Base-by-base conservation (phyloP, 306 rosid species). In the Inga leiocalycina region DNA sequence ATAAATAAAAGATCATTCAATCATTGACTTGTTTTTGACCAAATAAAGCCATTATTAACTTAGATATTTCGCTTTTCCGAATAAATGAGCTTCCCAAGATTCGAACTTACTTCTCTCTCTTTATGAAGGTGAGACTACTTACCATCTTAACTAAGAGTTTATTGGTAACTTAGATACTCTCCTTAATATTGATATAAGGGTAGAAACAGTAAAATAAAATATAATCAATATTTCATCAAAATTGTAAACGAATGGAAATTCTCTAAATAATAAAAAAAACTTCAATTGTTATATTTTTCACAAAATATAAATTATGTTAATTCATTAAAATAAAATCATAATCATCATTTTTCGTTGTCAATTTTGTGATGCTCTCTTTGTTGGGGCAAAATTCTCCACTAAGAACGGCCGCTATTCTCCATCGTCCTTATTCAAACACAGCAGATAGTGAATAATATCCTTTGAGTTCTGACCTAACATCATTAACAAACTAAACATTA, bases 361-460 rank as follows among this genome's bases (percentile, higher is more conserved):
- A 35, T 37, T 68, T 72, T 72, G 41, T 22, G 41, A 52, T 34
- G 35, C 51, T 24, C n/a, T 34, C 32, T 0, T 72, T 1, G 12
- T 44, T 45, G 76, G 37, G 41, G 22, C 76, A 9, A 45, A 46
- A 72, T 72, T 46, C 76, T 24, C 67, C 67, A 61, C 34, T 61
- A 61, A 24, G 19, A 52, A 52, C 6, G 17, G 59, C 8, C 35
- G 16, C 13, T 10, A 24, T 61, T 3, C 19, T 27, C 6, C 39
- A 1, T 45, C 22, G 17, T 73, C 67, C 24, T 52, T 48, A 72
- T 46, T 72, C 76, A 4, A 14, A 34, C 22, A 34, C 17, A 2
- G 35, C 20, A 51, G 8, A 52, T 52, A 16, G 41, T 12, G n/a
- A 65, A 34, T 10, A 17, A 16, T 10, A 17, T 3, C 67, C 10